Evolutionary conservation across 2,329 filamentous ascomycete species (phyloP), one percentile per base, ranked within the genome.

Genomic region (Venturia aucupariae): DNA sequence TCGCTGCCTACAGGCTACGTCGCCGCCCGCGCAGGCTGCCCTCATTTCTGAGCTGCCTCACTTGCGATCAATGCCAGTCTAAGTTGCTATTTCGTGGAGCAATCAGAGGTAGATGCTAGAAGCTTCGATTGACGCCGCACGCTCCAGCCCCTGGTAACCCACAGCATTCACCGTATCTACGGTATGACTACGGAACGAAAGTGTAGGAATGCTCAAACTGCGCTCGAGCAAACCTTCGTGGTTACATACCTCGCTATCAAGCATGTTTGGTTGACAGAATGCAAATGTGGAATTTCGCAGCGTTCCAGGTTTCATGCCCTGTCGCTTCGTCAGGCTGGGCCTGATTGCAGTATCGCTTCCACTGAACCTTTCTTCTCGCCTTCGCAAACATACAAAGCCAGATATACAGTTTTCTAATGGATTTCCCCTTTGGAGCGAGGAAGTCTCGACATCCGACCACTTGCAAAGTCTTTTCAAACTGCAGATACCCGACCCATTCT

Each of bases 71-170:
- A 22, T 8, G 22, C 6, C 6, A 11, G 10, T n/a, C 7, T 1
- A n/a, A n/a, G 5, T 24, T 2, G 19, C 19, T 8, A 8, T 24
- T 22, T 48, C 19, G 1, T 4, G 44, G 19, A 22, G 44, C 17
- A 24, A 48, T 48, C 44, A 24, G 19, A 17, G 4, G 13, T 38
- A 41, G 35, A 3, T 51, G 46, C 46, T 51, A 51, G 46, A 51
- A 51, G 46, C 46, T 51, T 51, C 46, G 22, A 51, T 51, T n/a
- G 44, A 46, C 24, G 46, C 46, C 44, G 44, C 44, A 48, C 44
- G n/a, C 44, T 48, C 44, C n/a, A 48, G 13, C 44, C 44, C 44
- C 46, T 51, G 46, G 46, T 22, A 24, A 27, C 24, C 46, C 46
- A 51, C 44, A 46, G 44, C 46, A 22, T 51, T 51, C 46, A 51